A percentile compares a stretch with the other conserved stretches of the same genome.
Evolutionary conservation across 176 grass and related monocot genomes (phyloP).

Genomic region (Bonia amplexicaulis): DNA sequence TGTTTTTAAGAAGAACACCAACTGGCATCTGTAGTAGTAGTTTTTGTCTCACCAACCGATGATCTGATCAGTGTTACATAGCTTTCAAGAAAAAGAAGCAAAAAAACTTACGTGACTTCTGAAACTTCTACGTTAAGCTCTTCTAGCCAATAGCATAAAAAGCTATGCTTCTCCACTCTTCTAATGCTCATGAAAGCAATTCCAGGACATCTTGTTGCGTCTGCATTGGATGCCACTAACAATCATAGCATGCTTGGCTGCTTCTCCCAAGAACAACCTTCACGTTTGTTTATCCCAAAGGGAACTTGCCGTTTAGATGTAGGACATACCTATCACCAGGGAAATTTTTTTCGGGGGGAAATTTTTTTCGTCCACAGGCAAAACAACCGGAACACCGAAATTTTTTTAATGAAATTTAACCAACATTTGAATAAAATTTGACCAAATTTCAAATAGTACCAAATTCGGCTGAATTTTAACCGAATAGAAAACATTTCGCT

Average conservation of each 20-base stretch:
- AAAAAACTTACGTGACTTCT: not conserved
- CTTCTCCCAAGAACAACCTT: conserved; percentile 43
- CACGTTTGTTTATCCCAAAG: conserved; percentile 47
- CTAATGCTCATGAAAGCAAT: conserved; percentile 48
- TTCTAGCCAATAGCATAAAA: conserved; percentile 13
- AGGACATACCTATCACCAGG: conserved; percentile 39
- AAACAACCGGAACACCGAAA: too few relatives aligned
- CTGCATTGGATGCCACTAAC: conserved; percentile 64
- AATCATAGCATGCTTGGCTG: conserved; percentile 34
- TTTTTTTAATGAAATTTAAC: too few relatives aligned
- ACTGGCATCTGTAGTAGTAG: not conserved
- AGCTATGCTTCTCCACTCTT: conserved; percentile 36
- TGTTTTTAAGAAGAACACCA: not conserved
- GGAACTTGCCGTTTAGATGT: conserved; percentile 3
- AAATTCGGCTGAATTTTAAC: too few relatives aligned
- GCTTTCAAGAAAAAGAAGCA: conserved; percentile 29
- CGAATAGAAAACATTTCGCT: too few relatives aligned
- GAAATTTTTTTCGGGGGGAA: too few relatives aligned
- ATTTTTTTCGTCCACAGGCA: too few relatives aligned
- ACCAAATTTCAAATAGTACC: too few relatives aligned
- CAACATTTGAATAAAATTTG: too few relatives aligned
- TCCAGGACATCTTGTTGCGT: conserved; percentile 45
- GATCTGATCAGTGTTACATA: not conserved
- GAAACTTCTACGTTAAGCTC: conserved; percentile 29
- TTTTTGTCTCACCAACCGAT: not conserved